Base-by-base conservation (phyloP, 2,329 filamentous ascomycete species). In the Coniochaeta pulveracea region DNA sequence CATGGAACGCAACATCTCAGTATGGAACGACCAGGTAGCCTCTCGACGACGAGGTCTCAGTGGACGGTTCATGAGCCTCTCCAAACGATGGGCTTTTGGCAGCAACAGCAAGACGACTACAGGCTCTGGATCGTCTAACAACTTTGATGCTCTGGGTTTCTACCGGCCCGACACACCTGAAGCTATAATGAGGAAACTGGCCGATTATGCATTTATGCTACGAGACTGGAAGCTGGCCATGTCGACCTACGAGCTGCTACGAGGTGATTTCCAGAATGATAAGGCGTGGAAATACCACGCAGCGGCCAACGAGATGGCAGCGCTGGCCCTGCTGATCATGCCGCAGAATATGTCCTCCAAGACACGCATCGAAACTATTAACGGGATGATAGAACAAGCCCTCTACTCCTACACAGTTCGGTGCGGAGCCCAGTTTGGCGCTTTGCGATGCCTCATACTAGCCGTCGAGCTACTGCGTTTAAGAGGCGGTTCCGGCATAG, bases 221-320 rank as follows among this genome's bases (percentile, higher is more conserved):
- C 76, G 91, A 19, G 93, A 98, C 55, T 98, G 82, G 76, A 95
- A 93, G 56, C 63, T 98, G 22, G 85, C 91, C 8, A 75, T 91
- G 45, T 86, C 81, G 10, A 94, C 85, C 1, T 98, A 95, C 52
- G 89, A 98, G 37, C 70, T 98, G 5, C 61, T 98, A 7, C 76
- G 85, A 34, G 73, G 79, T 6, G 93, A 98, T 53, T 98, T 89
- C 54, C 79, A 76, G 49, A 91, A 91, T 51, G 88, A 95, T 52
- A 96, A 96, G 55, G 93, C 91, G 1, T 98, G 91, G 91, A 85
- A 76, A 46, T 84, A 96, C 49, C 85, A 95, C 51, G 91, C 91
- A 0, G 89, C 84, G 4, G 81, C 84, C 2, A 89, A 93, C 53
- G 91, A 98, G 61, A 96, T 98, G 89, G 80, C 83, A 19, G 88